Evolutionary conservation across 169 alveolate genomes (phyloP).

Genomic region (Besnoitia besnoiti): DNA sequence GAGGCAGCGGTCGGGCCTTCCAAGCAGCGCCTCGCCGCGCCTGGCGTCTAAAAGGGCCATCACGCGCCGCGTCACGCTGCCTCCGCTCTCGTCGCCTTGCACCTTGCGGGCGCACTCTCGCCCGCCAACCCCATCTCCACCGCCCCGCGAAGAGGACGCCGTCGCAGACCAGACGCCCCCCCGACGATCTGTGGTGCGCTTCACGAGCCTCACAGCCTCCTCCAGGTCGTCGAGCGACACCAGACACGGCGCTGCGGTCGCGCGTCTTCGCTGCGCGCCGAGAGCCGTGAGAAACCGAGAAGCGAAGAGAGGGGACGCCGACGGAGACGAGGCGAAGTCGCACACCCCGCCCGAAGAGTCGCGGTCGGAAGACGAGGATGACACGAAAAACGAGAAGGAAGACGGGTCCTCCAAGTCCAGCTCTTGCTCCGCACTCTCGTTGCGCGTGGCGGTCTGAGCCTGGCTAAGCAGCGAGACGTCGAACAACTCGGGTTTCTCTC

Average conservation of each 20-base stretch:
- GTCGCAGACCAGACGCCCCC: neutral
- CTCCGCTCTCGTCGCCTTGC: neutral
- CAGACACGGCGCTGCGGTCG: neutral
- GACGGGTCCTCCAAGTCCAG: neutral
- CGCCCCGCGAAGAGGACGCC: neutral
- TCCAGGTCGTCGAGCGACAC: constrained; percentile 3
- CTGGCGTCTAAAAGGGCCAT: neutral
- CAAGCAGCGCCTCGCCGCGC: neutral
- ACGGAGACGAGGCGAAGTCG: neutral
- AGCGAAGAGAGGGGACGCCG: neutral
- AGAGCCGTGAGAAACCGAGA: neutral
- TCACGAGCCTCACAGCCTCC: neutral
- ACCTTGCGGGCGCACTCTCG: neutral
- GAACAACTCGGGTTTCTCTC: neutral
- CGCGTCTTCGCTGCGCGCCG: neutral
- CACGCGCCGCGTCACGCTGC: neutral
- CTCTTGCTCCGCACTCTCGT: neutral
- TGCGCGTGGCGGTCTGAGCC: no score
- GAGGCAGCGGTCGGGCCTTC: neutral
- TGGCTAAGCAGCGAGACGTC: neutral
- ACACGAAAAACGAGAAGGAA: neutral
- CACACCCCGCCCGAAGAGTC: neutral
- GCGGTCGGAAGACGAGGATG: neutral
- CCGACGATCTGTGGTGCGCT: neutral
- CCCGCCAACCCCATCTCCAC: neutral